Conservation (phyloP, 306 rosid genomes). For the Vachellia pachyceras region DNA sequence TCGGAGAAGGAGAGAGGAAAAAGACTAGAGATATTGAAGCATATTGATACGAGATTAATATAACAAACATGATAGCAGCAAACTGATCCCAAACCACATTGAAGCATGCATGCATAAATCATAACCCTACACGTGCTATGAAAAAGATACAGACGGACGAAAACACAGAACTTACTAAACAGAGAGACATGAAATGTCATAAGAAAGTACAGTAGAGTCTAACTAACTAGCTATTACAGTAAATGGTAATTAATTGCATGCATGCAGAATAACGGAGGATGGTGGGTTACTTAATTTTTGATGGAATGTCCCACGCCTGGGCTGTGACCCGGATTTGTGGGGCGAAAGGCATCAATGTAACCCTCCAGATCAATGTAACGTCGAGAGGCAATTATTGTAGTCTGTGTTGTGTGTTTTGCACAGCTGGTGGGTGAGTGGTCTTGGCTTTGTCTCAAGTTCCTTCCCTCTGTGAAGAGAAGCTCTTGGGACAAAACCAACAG, state of each 20-base stretch:
- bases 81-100: not conserved
- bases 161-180: not conserved
- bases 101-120: conserved; percentile 32
- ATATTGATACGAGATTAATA: not conserved
- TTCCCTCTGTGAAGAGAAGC: conserved; percentile 57
- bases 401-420: not conserved
- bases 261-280: not conserved
- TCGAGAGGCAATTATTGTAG: conserved; percentile 1
- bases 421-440: not conserved
- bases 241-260: not conserved
- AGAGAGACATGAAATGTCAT: conserved; percentile 7
- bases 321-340: conserved; percentile 79
- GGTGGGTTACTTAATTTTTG: conserved; percentile 35
- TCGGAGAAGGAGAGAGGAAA: not conserved
- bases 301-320: conserved; percentile 85
- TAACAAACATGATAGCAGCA: not conserved
- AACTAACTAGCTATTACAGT: not conserved
- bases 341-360: conserved; percentile 61
- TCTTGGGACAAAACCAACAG: conserved; percentile 58
- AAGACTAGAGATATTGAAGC: conserved; percentile 7
- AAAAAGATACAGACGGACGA: not conserved
- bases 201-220: not conserved
- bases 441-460: conserved; percentile 49
- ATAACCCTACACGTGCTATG: not conserved
- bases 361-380: conserved; percentile 30